Evolutionary conservation across 2,329 filamentous ascomycete species (phyloP).

Genomic region (Talaromyces atroroseus): DNA sequence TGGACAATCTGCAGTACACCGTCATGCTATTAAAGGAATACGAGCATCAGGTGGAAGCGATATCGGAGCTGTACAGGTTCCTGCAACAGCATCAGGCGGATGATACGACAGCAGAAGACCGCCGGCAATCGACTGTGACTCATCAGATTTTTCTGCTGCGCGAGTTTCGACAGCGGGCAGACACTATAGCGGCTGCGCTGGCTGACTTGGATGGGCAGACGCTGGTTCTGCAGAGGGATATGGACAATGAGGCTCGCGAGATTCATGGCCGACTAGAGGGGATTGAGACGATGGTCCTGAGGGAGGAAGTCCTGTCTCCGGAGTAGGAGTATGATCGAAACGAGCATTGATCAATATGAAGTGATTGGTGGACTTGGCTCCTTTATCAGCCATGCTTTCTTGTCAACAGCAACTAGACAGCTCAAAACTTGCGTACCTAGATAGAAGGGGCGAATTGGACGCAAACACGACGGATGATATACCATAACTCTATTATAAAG

Average conservation of each 20-base stretch:
- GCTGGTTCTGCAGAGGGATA: conserved; percentile 16
- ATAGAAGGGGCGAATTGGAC: too few species aligned
- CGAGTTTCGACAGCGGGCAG: conserved; percentile 12
- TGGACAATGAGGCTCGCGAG: conserved; percentile 52
- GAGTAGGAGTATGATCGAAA: not conserved
- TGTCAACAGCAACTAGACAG: too few species aligned
- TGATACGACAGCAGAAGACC: not conserved
- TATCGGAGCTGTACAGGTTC: conserved; percentile 15
- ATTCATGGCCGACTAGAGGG: conserved; percentile 34
- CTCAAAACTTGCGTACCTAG: too few species aligned
- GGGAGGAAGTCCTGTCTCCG: not conserved
- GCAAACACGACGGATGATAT: too few species aligned
- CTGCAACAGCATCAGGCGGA: conserved; percentile 14
- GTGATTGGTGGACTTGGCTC: not conserved
- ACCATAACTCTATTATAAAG: too few species aligned
- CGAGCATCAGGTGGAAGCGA: conserved; percentile 17
- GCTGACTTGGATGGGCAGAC: conserved; percentile 17
- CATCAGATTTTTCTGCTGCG: not conserved
- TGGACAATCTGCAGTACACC: conserved; percentile 16
- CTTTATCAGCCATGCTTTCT: too few species aligned
- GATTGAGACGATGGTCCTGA: not conserved
- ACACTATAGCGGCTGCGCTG: conserved; percentile 15
- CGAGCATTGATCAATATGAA: not conserved
- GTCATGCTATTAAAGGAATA: conserved; percentile 18
- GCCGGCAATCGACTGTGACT: not conserved